Evolutionary conservation across 305 asterid genomes (phyloP), one percentile per base, ranked within the genome.

Genomic region (Euphrasia arctica): DNA sequence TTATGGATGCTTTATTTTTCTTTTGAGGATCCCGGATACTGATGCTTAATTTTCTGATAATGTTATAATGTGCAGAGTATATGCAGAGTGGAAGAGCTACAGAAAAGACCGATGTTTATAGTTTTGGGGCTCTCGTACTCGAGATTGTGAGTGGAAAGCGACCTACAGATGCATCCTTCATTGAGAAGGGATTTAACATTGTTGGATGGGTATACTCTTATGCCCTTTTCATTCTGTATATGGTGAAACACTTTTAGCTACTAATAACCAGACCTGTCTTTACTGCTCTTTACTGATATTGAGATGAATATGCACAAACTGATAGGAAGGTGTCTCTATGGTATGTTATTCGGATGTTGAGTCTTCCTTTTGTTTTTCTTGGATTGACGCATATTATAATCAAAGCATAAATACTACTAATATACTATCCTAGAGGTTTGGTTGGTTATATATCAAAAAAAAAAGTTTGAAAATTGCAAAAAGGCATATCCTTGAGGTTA

Each of bases 11-110:
- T 52, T 32, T 13, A 4, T 27, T 62, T 55, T 18, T 91, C 11
- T 63, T 42, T 62, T 15, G 47, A 58, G 51, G 36, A 71, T 50
- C n/a, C 28, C 36, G 63, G 59, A 66, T 48, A 14, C 62, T 39
- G 43, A 39, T 7, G 43, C 43, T 59, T 31, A 62, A 43, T 45
- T 66, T 28, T 60, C 56, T 57, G 29, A 58, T 43, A 51, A 49
- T 36, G 47, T 60, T 60, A 48, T 49, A 50, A 41, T 73, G 68
- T 62, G 57, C 84, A 91, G 96, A 92, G 73, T 92, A 89, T 78
- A 92, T 92, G 98, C 97, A 85, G 80, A 87, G 98, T 80, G 96
- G 98, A 50, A 80, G 97, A 75, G 98, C 95, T 75, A 91, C 98
- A 25, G 95, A 87, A 69, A 91, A 91, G 85, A 82, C 95, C 5